Evolutionary conservation across 192 early-diverging fungal species (phyloP).

Genomic region (Podila epigama): DNA sequence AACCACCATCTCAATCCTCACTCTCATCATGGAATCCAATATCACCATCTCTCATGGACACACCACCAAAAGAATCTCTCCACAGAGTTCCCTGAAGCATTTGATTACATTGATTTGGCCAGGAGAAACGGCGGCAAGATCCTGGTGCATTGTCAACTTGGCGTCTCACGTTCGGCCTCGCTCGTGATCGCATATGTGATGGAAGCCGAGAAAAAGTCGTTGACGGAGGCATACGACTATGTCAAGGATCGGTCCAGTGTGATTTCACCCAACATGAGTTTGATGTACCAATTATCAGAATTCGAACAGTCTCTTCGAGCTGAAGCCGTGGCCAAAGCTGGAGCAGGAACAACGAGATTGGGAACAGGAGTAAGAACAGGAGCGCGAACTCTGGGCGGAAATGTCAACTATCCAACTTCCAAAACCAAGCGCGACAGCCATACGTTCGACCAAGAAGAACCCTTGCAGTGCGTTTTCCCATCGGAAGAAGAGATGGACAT

Average conservation of each 20-base stretch:
- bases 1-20: no score
- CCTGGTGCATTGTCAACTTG: constrained; percentile 89
- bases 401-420: no score
- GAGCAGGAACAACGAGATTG: neutral
- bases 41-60: constrained; percentile 74
- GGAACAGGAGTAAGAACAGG: neutral
- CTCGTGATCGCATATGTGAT: constrained; percentile 92
- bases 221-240: constrained; percentile 75
- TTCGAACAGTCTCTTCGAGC: constrained; percentile 65
- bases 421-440: neutral
- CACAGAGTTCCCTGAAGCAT: constrained; percentile 65
- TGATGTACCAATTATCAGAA: constrained; percentile 81
- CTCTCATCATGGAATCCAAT: constrained; percentile 55
- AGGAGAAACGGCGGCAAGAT: constrained; percentile 60
- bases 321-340: constrained; percentile 5
- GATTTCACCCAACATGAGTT: constrained; percentile 84
- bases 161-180: constrained; percentile 87
- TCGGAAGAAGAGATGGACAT: neutral
- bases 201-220: constrained; percentile 63
- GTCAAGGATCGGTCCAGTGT: constrained; percentile 72
- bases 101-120: constrained; percentile 73
- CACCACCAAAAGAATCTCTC: constrained; percentile 74
- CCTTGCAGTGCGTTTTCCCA: neutral
- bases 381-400: neutral
- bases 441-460: neutral